Conservation (phyloP, 2,329 filamentous ascomycete species). For the Colletotrichum tanaceti region DNA sequence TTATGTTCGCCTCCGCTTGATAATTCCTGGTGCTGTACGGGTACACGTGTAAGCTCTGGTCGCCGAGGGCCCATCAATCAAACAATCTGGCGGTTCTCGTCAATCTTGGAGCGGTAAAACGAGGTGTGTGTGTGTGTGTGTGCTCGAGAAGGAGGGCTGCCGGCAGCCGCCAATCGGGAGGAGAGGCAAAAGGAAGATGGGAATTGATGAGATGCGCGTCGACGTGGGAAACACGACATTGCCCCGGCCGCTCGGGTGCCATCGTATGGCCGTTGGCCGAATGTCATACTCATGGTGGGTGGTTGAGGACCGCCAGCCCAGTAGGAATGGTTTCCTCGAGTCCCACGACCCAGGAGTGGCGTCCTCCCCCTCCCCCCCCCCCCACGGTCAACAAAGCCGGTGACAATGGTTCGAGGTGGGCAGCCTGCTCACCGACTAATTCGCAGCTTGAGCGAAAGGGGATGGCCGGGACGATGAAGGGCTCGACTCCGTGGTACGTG, state of each 20-base stretch:
- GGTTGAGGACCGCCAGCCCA: background rate
- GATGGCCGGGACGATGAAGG: background rate
- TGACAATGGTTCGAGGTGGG: background rate
- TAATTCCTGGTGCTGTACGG: too few species aligned
- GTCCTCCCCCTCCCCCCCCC: background rate
- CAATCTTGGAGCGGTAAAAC: slow-evolving; percentile 1
- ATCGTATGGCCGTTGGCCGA: background rate
- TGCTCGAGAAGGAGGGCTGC: slow-evolving; percentile 6
- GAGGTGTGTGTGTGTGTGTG: slow-evolving; percentile 8
- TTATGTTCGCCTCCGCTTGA: too few species aligned
- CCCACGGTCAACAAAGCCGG: background rate
- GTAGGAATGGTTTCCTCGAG: background rate
- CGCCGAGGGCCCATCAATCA: background rate
- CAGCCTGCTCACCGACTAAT: slow-evolving; percentile 32
- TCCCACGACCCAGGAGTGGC: background rate
- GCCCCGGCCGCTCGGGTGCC: slow-evolving; percentile 7
- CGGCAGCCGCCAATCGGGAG: slow-evolving; percentile 9
- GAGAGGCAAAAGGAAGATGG: background rate
- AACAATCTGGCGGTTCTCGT: too few species aligned
- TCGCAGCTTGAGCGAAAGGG: background rate
- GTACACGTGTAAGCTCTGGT: too few species aligned
- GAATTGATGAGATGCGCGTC: background rate
- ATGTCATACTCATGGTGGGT: background rate
- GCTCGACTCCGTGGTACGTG: background rate
- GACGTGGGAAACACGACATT: background rate